Percentiles rank a stretch among this genome's conserved stretches.
Evolutionary conservation across 495 filamentous ascomycete genomes (phyloP).

Genomic region (Letharia columbiana): DNA sequence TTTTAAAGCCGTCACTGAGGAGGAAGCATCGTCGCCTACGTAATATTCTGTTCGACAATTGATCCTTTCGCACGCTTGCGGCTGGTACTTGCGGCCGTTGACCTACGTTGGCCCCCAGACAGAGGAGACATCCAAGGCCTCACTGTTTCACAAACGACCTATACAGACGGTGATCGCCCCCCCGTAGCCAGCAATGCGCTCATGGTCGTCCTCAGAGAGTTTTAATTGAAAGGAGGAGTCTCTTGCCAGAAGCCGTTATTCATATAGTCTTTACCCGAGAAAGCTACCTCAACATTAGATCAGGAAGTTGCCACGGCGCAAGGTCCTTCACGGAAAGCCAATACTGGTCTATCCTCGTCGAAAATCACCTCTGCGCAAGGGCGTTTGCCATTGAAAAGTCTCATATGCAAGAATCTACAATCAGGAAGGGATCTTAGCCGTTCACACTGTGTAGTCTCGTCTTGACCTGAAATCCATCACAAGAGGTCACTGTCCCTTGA

Average conservation of each 20-base stretch:
- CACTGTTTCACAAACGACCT: background rate
- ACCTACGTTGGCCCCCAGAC: background rate
- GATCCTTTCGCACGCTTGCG: background rate
- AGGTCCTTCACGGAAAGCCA: background rate
- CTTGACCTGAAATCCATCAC: background rate
- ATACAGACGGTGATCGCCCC: background rate
- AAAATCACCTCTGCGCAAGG: background rate
- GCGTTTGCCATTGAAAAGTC: background rate
- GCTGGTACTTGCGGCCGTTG: background rate
- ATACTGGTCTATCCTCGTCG: background rate
- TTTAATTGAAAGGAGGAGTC: background rate
- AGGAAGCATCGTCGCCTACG: background rate
- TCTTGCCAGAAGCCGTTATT: background rate
- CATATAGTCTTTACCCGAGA: background rate
- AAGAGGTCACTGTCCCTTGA: background rate
- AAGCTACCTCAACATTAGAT: background rate
- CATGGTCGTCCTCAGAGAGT: too few relatives aligned
- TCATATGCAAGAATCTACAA: background rate
- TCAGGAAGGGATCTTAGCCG: too few relatives aligned
- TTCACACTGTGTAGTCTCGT: background rate
- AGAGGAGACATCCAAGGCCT: background rate
- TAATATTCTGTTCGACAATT: background rate
- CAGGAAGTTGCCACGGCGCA: background rate
- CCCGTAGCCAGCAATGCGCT: background rate
- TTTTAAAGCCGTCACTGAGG: background rate